A percentile compares a stretch with the other conserved stretches of the same genome.
Conservation (phyloP, 148 eudicot species). For the Diospyros lotus region DNA sequence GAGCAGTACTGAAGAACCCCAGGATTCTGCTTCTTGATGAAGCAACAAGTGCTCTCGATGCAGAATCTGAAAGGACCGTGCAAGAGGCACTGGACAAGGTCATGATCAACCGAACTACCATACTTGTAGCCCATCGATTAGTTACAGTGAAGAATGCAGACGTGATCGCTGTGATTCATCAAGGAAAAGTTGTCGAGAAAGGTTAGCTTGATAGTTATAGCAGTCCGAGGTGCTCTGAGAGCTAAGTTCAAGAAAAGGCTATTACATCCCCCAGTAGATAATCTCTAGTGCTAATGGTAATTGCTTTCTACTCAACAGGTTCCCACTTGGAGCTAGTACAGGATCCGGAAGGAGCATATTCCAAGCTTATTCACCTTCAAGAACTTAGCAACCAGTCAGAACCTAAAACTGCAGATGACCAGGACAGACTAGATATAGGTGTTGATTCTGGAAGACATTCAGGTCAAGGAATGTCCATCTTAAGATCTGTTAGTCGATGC, state of each 20-base stretch:
- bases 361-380: conserved; percentile 68
- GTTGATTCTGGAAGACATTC: conserved; percentile 29
- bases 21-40: conserved; percentile 77
- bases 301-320: conserved; percentile 27
- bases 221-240: no score
- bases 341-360: conserved; percentile 81
- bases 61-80: conserved; percentile 74
- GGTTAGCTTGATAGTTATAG: conserved; percentile 19
- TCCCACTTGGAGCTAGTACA: conserved; percentile 53
- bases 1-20: conserved; percentile 81
- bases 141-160: conserved; percentile 74
- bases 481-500: conserved; percentile 43
- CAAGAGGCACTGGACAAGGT: conserved; percentile 81
- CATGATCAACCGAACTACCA: conserved; percentile 74
- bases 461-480: conserved; percentile 41
- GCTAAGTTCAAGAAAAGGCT: no score
- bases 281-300: no score
- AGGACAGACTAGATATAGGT: conserved; percentile 18
- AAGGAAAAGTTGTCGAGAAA: conserved; percentile 76
- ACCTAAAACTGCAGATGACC: conserved; percentile 8
- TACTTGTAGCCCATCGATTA: conserved; percentile 80
- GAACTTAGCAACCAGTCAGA: conserved; percentile 39
- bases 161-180: conserved; percentile 71
- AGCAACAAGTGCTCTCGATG: conserved; percentile 94
- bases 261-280: no score